These are phyloP conservation scores for Phialemoniopsis sp. DNA, from an alignment of 2,329 filamentous ascomycete genomes.

Conservation along the genomic window DNA sequence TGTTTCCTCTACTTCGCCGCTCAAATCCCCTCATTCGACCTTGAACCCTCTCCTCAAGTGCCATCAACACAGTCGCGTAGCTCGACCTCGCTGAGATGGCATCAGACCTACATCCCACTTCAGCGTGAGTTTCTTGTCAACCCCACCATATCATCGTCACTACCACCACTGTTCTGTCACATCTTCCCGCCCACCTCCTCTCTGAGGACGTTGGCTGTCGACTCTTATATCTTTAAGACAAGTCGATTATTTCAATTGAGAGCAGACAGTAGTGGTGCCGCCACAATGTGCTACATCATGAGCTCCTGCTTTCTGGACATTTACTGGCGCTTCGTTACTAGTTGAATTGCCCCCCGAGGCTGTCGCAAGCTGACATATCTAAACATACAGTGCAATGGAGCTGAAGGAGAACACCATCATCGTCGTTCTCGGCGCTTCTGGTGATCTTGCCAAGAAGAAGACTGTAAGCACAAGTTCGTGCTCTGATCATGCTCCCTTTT, in stretches of 20 bases:
- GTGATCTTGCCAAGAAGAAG: conserved; percentile 99
- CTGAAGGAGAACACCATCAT: conserved; percentile 98
- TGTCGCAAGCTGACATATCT: conserved; percentile 32
- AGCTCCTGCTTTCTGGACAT: no score
- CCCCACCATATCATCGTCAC: conserved; percentile 8
- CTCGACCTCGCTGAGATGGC: conserved; percentile 15
- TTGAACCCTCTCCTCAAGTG: neutral
- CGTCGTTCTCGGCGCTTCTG: conserved; percentile 92
- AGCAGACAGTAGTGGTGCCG: no score
- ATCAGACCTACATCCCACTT: conserved; percentile 18
- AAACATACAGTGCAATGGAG: conserved; percentile 68
- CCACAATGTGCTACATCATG: no score
- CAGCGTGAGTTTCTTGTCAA: conserved; percentile 19
- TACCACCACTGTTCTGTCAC: neutral
- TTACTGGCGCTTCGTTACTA: no score
- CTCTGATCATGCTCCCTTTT: no score
- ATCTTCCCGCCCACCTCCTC: neutral
- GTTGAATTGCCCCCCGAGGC: conserved; percentile 15
- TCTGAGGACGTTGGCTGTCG: no score
- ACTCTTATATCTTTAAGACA: no score
- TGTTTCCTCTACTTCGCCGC: neutral
- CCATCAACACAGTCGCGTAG: conserved; percentile 4
- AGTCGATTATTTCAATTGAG: no score
- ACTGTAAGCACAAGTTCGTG: no score
- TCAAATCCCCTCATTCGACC: neutral